Conservation (phyloP, 371 early-diverging fungal genomes). For the Rhizopus arrhizus region DNA sequence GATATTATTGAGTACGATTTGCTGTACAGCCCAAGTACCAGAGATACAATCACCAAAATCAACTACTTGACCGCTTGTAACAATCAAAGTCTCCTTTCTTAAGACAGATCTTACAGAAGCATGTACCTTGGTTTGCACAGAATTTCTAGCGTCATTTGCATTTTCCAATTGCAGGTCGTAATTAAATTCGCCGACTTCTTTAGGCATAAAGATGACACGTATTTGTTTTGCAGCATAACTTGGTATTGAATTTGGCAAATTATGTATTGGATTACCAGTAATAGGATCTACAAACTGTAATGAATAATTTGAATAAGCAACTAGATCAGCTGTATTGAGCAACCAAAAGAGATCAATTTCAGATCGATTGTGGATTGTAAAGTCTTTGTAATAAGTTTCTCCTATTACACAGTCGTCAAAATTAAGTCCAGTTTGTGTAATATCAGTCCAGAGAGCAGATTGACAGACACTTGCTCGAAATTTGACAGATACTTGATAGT, state of each 20-base stretch:
- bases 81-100: slow-evolving; percentile 74
- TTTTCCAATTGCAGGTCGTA: slow-evolving; percentile 91
- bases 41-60: slow-evolving; percentile 96
- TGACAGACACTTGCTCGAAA: slow-evolving; percentile 84
- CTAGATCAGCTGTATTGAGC: slow-evolving; percentile 72
- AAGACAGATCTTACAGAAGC: slow-evolving; percentile 79
- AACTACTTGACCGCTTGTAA: slow-evolving; percentile 76
- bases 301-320: slow-evolving; percentile 59
- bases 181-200: slow-evolving; percentile 85
- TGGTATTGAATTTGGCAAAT: slow-evolving; percentile 57
- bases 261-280: slow-evolving; percentile 49
- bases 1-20: slow-evolving; percentile 82
- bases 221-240: slow-evolving; percentile 76
- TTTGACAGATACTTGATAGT: slow-evolving; percentile 73
- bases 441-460: slow-evolving; percentile 88
- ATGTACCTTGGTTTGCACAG: slow-evolving; percentile 79
- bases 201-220: slow-evolving; percentile 84
- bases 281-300: slow-evolving; percentile 77
- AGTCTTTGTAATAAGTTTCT: slow-evolving; percentile 84
- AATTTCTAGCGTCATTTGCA: slow-evolving; percentile 83
- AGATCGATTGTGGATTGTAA: slow-evolving; percentile 88
- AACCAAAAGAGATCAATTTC: slow-evolving; percentile 91
- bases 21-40: slow-evolving; percentile 80
- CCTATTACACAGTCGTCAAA: slow-evolving; percentile 94
- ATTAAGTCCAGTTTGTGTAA: slow-evolving; percentile 85